Evolutionary conservation across 306 rosid genomes (phyloP), one percentile per base, ranked within the genome.

Genomic region (Fagus sylvatica): DNA sequence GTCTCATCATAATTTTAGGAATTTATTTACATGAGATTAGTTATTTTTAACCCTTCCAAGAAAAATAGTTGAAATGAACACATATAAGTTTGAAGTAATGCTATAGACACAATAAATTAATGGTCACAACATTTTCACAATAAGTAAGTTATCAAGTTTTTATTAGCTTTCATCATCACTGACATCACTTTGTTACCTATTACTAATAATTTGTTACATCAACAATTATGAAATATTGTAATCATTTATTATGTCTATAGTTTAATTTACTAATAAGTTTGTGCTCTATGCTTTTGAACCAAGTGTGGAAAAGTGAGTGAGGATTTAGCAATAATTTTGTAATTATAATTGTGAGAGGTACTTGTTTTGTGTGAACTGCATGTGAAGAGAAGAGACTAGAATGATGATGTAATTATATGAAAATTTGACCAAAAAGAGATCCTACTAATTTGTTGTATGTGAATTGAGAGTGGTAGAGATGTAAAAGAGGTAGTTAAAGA

Each of bases 331-430:
- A 74, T 57, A 62, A 33, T 83, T 48, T 28, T 61, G 53, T 49
- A 40, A 74, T 59, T 41, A 53, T 74, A 74, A 34, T 59, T 67
- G 69, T 55, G 6, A 4, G 68, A 54, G 68, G 79, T 75, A 79
- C 77, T 74, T 61, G 57, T 78, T 64, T 78, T 67, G 61, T 6
- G 0, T 22, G 28, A 22, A 22, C 28, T 22, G 28, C 28, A 22
- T 22, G 28, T 22, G 28, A 22, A 22, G 28, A 22, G 80, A 46
- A 46, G 76, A 53, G 77, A 61, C 54, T 49, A 74, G 68, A 84
- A 91, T 89, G 88, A 86, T 91, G 80, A 78, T 69, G 71, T 77
- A 86, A 89, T 88, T 81, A 91, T 81, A 79, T 51, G 69, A 62
- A 89, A 46, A 77, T 80, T 76, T 81, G 82, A 76, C 81, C 76